phyloP scores from a whole-genome alignment of 2,329 filamentous ascomycete species.

The Trichoderma simmonsii region DNA sequence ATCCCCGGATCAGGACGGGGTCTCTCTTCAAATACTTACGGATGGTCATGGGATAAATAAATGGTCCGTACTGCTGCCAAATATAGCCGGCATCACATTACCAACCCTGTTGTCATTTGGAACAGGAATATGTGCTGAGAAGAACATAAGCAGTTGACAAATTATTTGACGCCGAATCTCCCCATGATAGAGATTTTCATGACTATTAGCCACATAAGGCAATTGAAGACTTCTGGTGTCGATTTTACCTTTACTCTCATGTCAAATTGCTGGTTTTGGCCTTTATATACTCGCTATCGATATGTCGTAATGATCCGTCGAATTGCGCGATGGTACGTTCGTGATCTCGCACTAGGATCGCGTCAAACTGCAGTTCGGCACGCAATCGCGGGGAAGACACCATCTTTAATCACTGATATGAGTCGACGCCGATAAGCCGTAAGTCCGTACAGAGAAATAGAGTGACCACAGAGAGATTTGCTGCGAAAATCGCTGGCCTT shows the following conservation, averaged over 20 bases:
- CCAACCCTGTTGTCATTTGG: neutral
- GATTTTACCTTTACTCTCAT: neutral
- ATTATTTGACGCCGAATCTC: neutral
- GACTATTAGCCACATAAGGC: neutral
- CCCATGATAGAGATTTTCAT: no score
- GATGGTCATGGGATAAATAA: neutral
- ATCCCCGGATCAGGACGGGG: no score
- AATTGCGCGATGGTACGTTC: conserved; percentile 10
- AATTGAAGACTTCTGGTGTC: neutral
- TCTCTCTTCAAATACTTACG: neutral
- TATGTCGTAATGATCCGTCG: neutral
- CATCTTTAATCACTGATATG: neutral
- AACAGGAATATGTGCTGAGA: neutral
- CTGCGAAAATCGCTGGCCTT: neutral
- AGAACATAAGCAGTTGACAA: neutral
- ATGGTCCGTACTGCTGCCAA: neutral
- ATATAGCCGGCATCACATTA: neutral
- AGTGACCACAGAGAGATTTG: neutral
- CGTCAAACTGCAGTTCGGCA: conserved; percentile 13
- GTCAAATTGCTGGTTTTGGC: neutral
- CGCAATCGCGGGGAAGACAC: conserved; percentile 17
- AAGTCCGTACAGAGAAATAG: neutral
- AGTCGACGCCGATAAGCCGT: neutral
- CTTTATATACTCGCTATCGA: neutral
- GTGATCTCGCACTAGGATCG: conserved; percentile 2